A percentile compares a stretch with the other conserved stretches of the same genome.
These are phyloP conservation scores for Aegilops longissima DNA, from an alignment of 176 grass and related monocot genomes.

Conservation along the genomic window DNA sequence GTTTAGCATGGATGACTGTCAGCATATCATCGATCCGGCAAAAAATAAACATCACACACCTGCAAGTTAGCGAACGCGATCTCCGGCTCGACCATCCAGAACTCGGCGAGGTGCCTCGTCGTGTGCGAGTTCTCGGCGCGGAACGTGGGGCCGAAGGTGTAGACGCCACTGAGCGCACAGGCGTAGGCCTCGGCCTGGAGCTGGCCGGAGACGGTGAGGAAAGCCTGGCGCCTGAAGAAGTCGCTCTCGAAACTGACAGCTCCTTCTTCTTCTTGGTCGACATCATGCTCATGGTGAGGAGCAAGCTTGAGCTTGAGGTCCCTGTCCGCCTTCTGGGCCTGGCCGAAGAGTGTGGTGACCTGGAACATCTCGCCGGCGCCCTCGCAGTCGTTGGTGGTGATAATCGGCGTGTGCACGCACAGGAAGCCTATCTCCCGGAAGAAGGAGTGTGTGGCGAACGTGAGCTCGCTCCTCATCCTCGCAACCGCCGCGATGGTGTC, in stretches of 20 bases:
- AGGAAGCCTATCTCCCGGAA: slow-evolving; percentile 65
- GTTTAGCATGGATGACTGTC: too few relatives aligned
- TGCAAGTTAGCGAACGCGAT: slow-evolving; percentile 74
- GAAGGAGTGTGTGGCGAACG: slow-evolving; percentile 56
- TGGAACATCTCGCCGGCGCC: slow-evolving; percentile 96
- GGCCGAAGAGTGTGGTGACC: slow-evolving; percentile 70
- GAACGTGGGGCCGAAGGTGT: slow-evolving; percentile 95
- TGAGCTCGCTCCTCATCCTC: slow-evolving; percentile 67
- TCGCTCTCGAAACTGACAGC: slow-evolving; percentile 59
- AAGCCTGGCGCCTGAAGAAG: slow-evolving; percentile 85
- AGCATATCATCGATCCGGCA: too few relatives aligned
- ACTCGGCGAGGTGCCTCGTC: slow-evolving; percentile 75
- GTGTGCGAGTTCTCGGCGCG: slow-evolving; percentile 85
- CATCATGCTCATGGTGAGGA: slow-evolving; percentile 14
- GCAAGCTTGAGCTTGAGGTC: slow-evolving; percentile 58
- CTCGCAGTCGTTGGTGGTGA: slow-evolving; percentile 87
- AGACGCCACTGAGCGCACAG: slow-evolving; percentile 73
- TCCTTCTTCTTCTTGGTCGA: neutral
- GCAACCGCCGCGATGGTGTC: slow-evolving; percentile 73
- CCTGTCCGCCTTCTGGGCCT: slow-evolving; percentile 70
- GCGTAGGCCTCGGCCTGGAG: slow-evolving; percentile 85
- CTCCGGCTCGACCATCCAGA: slow-evolving; percentile 98
- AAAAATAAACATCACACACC: too few relatives aligned
- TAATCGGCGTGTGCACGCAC: slow-evolving; percentile 81
- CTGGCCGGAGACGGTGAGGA: slow-evolving; percentile 83